These are phyloP conservation scores for Kodamaea derodonti DNA, from an alignment of 1,139 yeast genomes.

Conservation along the genomic window DNA sequence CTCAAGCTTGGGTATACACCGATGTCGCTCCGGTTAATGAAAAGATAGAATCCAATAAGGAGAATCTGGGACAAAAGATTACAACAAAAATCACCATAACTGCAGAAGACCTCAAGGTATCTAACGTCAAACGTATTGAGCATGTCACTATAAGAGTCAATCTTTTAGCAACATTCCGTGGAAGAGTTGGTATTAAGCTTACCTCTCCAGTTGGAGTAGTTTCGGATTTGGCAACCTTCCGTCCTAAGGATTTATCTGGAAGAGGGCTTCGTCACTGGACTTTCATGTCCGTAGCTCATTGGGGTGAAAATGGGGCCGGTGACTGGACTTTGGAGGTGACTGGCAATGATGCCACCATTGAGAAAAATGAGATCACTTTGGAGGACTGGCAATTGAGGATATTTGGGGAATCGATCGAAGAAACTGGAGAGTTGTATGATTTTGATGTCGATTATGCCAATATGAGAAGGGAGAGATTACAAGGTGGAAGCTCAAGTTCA, in stretches of 20 bases:
- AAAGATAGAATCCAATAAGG: slow-evolving; percentile 17
- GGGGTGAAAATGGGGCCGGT: slow-evolving; percentile 89
- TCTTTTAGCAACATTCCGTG: slow-evolving; percentile 63
- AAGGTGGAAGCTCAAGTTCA: slow-evolving; percentile 7
- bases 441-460: slow-evolving; percentile 40
- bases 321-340: slow-evolving; percentile 74
- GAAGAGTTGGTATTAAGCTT: slow-evolving; percentile 63
- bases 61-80: slow-evolving; percentile 20
- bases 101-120: slow-evolving; percentile 43
- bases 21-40: slow-evolving; percentile 35
- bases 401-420: slow-evolving; percentile 76
- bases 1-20: slow-evolving; percentile 79
- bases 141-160: slow-evolving; percentile 83
- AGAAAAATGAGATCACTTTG: slow-evolving; percentile 42
- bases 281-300: slow-evolving; percentile 96
- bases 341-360: slow-evolving; percentile 16
- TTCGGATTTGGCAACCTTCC: slow-evolving; percentile 72
- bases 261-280: slow-evolving; percentile 81
- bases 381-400: slow-evolving; percentile 72
- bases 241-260: slow-evolving; percentile 53
- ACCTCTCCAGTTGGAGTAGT: slow-evolving; percentile 71
- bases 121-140: slow-evolving; percentile 71
- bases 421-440: slow-evolving; percentile 50
- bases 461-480: slow-evolving; percentile 29
- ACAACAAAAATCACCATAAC: slow-evolving; percentile 47